These are phyloP conservation scores for Suillus plorans DNA, from an alignment of 768 basidiomycete genomes.

Conservation along the genomic window DNA sequence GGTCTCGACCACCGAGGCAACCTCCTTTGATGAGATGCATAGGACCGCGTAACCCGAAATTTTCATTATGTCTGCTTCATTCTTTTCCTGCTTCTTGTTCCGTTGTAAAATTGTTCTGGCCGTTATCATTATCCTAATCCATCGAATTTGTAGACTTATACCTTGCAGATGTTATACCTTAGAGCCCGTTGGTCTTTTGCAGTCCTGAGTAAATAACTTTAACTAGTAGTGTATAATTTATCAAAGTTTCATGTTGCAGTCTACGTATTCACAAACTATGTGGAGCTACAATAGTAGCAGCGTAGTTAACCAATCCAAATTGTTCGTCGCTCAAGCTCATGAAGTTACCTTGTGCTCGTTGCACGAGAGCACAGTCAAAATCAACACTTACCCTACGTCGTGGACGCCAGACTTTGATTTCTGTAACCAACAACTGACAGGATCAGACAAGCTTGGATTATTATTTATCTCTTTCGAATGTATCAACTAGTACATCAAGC, in stretches of 20 bases:
- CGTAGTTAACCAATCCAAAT: background rate
- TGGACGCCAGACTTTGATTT: background rate
- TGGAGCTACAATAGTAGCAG: background rate
- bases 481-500: too few relatives aligned
- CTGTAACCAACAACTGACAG: background rate
- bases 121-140: background rate
- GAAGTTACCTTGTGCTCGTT: background rate
- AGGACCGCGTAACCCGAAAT: background rate
- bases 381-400: background rate
- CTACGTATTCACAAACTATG: background rate
- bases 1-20: conserved; percentile 26
- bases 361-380: background rate
- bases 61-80: conserved; percentile 1
- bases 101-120: background rate
- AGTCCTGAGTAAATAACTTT: background rate
- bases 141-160: background rate
- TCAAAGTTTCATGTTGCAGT: background rate
- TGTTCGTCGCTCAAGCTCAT: background rate
- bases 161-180: background rate
- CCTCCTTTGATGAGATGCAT: conserved; percentile 2
- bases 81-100: background rate
- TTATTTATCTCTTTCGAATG: too few relatives aligned
- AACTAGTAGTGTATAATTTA: background rate
- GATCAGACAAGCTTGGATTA: background rate
- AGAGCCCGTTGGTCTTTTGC: background rate